phyloP scores from a whole-genome alignment of 2,329 filamentous ascomycete genomes.

The Talaromyces sp. region DNA sequence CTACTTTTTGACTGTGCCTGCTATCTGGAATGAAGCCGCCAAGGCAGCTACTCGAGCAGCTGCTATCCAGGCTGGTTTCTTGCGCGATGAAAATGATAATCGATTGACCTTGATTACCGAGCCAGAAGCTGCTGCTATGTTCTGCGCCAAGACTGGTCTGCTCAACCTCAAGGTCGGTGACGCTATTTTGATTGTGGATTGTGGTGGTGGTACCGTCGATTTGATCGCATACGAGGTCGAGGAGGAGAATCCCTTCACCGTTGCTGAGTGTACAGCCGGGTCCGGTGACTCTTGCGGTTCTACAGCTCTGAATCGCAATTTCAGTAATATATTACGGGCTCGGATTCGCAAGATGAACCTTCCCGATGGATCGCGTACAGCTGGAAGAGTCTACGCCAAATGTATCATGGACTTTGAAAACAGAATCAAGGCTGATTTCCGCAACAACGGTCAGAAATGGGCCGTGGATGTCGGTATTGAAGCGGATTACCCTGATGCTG shows the following conservation, averaged over 20 bases:
- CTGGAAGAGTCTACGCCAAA: slow-evolving; percentile 97
- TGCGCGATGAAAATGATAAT: slow-evolving; percentile 97
- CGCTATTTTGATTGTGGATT: slow-evolving; percentile 96
- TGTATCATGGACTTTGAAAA: slow-evolving; percentile 99
- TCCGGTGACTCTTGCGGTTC: slow-evolving; percentile 97
- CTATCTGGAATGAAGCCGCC: slow-evolving; percentile 98
- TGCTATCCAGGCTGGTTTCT: slow-evolving; percentile 93
- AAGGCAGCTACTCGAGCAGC: slow-evolving; percentile 95
- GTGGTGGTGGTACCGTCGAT: slow-evolving; percentile 96
- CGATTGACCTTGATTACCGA: slow-evolving; percentile 91
- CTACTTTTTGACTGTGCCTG: slow-evolving; percentile 97
- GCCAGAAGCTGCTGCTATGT: slow-evolving; percentile 93
- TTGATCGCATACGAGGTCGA: slow-evolving; percentile 98
- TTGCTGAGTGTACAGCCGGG: slow-evolving; percentile 93
- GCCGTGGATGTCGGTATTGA: slow-evolving; percentile 98
- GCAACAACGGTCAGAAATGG: slow-evolving; percentile 99
- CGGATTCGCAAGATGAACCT: slow-evolving; percentile 99
- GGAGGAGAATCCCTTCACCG: slow-evolving; percentile 94
- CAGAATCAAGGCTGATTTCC: slow-evolving; percentile 98
- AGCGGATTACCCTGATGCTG: slow-evolving; percentile 94
- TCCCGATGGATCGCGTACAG: slow-evolving; percentile 91
- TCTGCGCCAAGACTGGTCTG: slow-evolving; percentile 94
- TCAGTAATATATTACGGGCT: slow-evolving; percentile 93
- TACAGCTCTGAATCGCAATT: slow-evolving; percentile 96
- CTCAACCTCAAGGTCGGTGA: slow-evolving; percentile 97